phyloP scores from a whole-genome alignment of 164 flowering plant species.

The Aristolochia californica region DNA sequence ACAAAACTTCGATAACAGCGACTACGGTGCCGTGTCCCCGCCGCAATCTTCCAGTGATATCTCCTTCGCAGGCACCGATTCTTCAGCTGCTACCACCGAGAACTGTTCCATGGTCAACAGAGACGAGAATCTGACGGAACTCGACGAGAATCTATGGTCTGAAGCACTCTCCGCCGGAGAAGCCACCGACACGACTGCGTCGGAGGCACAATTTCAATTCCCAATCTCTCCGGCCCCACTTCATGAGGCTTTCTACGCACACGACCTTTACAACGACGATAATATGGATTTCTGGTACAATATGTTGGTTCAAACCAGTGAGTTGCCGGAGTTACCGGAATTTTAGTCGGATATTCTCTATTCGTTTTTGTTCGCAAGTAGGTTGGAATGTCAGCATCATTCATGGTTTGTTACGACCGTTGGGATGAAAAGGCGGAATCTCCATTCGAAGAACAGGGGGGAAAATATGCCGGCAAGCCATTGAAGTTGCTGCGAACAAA shows the following conservation, averaged over 20 bases:
- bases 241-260: neutral
- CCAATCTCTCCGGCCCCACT: neutral
- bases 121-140: slow-evolving; percentile 15
- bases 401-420: neutral
- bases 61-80: slow-evolving; percentile 13
- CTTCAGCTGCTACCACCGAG: slow-evolving; percentile 1
- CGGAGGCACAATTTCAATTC: slow-evolving; percentile 8
- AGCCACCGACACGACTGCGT: neutral
- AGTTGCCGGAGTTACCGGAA: slow-evolving; percentile 12
- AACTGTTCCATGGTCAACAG: slow-evolving; percentile 8
- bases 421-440: too few relatives aligned
- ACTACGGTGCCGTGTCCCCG: slow-evolving; percentile 14
- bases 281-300: slow-evolving; percentile 52
- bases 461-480: too few relatives aligned
- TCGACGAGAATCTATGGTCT: slow-evolving; percentile 48
- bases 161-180: slow-evolving; percentile 14
- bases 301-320: slow-evolving; percentile 29
- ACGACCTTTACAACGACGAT: slow-evolving; percentile 4
- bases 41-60: slow-evolving; percentile 24
- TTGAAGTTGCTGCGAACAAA: too few relatives aligned
- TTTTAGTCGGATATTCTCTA: neutral
- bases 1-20: neutral
- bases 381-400: too few relatives aligned
- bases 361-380: neutral
- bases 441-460: too few relatives aligned